Base-by-base conservation (phyloP, 495 filamentous ascomycete genomes). In the Chaetomidium leptoderma region DNA sequence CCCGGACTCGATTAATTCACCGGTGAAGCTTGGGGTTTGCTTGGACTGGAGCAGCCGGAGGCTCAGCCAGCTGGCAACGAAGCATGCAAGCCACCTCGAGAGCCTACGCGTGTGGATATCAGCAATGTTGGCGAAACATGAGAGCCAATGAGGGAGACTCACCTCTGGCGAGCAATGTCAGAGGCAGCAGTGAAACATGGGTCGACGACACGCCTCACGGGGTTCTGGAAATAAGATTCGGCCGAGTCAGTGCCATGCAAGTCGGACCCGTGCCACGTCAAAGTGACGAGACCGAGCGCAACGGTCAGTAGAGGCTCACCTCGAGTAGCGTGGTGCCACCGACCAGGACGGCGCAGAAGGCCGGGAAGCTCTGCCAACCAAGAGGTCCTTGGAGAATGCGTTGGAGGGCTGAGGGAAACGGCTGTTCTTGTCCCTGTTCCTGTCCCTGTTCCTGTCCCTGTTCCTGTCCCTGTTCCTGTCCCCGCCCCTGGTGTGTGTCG, bases 281-380 rank as follows among this genome's bases (percentile, higher is more conserved):
- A 29, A 23, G 7, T 24, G 44, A 10, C 11, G 33, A 30, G 37
- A 2, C 6, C 14, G 44, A n/a, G 24, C 24, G 16, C 13, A 32
- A 23, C 13, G 5, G 32, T 14, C 17, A 39, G 35, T 19, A 17
- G 2, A n/a, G 2, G 24, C 44, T 29, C 71, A 73, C 80, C 72
- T 87, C 84, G n/a, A 93, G 71, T 45, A 91, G 62, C 16, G 87
- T 89, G 58, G 86, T 89, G 29, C 89, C 87, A 35, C 89, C 90
- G 44, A 92, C 81, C 17, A 93, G 71, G 16, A 77, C 71, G 11
- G 82, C 92, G 72, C 91, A 95, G 67, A 91, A 93, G 6, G 89
- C 83, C 30, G 92, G 89, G 65, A 96, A 93, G 37, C 86, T 74
- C 61, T 83, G 78, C 58, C 72, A 66, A 57, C 78, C 78, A 32